Percentiles rank a stretch among this genome's conserved stretches.
These are phyloP conservation scores for Hypoxylon crocopeplum DNA, from an alignment of 495 filamentous ascomycete genomes.

Conservation along the genomic window DNA sequence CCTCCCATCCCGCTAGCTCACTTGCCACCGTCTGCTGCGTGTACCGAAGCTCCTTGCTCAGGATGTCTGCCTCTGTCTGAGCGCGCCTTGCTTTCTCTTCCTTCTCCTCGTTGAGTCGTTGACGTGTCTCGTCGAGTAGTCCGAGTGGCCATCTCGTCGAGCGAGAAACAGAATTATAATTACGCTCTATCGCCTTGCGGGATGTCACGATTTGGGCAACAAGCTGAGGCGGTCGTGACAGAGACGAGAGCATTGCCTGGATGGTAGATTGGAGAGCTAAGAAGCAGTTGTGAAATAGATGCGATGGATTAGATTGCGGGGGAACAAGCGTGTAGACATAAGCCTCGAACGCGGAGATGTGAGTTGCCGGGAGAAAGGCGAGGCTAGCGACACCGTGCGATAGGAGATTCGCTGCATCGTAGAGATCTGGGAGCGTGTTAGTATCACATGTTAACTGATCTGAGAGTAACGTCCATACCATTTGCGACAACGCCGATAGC, in stretches of 20 bases:
- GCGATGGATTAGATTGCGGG: constrained; percentile 75
- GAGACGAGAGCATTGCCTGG: constrained; percentile 77
- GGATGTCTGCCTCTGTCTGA: constrained; percentile 66
- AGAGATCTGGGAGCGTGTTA: constrained; percentile 63
- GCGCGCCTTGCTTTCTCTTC: constrained; percentile 72
- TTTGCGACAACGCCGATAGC: constrained; percentile 59
- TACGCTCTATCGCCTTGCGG: constrained; percentile 74
- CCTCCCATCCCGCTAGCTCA: constrained; percentile 93
- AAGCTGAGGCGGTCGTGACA: constrained; percentile 80
- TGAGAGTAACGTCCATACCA: constrained; percentile 50
- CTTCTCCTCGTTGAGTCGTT: constrained; percentile 78
- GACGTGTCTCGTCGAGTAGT: constrained; percentile 86
- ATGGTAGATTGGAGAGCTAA: constrained; percentile 79
- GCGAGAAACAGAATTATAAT: constrained; percentile 73
- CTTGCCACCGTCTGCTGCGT: constrained; percentile 91
- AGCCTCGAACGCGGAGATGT: constrained; percentile 74
- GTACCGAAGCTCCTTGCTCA: constrained; percentile 83
- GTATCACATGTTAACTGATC: constrained; percentile 40
- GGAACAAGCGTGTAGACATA: constrained; percentile 72
- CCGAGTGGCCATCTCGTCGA: constrained; percentile 80
- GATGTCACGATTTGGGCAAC: constrained; percentile 72
- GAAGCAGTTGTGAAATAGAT: constrained; percentile 74
- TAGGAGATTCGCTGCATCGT: constrained; percentile 68
- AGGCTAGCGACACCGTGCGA: constrained; percentile 65
- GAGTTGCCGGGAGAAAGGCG: constrained; percentile 68